Conservation (phyloP, 2,329 filamentous ascomycete genomes). For the Venturia nashicola region DNA sequence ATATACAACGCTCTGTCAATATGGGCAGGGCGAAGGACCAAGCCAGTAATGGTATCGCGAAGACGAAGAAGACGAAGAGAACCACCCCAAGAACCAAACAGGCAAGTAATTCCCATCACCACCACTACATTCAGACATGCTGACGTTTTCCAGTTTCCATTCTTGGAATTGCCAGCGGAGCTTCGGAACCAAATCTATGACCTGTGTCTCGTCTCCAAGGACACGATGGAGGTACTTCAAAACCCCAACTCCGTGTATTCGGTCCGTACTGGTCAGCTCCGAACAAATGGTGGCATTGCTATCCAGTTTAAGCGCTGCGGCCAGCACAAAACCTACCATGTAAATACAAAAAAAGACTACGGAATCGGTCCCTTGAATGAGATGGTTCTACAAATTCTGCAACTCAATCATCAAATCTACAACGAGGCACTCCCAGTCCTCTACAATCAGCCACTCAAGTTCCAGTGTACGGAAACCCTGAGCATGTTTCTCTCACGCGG, state of each 20-base stretch:
- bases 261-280: no score
- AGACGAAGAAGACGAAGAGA: not conserved
- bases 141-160: not conserved
- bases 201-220: not conserved
- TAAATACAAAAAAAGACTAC: no score
- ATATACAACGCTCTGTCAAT: no score
- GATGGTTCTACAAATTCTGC: not conserved
- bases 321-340: no score
- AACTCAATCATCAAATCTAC: not conserved
- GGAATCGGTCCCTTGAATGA: not conserved
- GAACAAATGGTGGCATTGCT: no score
- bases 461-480: not conserved
- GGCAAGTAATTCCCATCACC: not conserved
- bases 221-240: not conserved
- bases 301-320: no score
- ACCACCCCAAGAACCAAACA: not conserved
- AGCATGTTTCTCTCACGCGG: not conserved
- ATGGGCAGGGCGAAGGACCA: not conserved
- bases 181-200: not conserved
- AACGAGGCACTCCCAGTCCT: not conserved
- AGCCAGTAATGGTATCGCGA: not conserved
- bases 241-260: no score
- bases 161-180: not conserved
- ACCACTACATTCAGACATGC: not conserved
- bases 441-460: not conserved